Evolutionary conservation across 2,329 filamentous ascomycete species (phyloP), one percentile per base, ranked within the genome.

Genomic region (Lojkania enalia): DNA sequence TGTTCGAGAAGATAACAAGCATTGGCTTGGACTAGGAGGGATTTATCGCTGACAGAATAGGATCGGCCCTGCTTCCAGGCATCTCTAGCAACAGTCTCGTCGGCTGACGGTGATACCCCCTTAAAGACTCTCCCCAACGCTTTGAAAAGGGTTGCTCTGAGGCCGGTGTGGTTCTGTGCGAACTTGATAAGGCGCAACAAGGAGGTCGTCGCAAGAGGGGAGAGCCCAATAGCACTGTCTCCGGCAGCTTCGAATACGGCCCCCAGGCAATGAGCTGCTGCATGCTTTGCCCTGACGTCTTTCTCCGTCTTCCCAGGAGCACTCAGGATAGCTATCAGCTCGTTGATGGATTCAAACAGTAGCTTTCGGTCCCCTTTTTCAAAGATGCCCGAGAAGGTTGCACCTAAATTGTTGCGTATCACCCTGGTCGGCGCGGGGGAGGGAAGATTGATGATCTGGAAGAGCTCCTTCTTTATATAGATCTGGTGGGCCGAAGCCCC

Each of bases 271-370:
- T 86, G 83, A 29, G 88, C 86, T 16, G 92, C 92, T 4, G 90
- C 90, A 79, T 96, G 91, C 70, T 89, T 95, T 3, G 84, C 81
- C 61, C 85, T 84, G 39, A 87, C 69, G 59, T 96, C 90, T 55
- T 83, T 84, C 46, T 96, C 91, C 41, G 77, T 78, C 69, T 95
- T 96, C 21, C 66, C 64, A 15, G 86, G 83, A 36, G 80, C 80
- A 48, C 84, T 84, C 35, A 95, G 68, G 44, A 95, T 84, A 9
- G 74, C 77, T 7, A 91, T 77, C 9, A 97, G 77, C 55, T 97
- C 92, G 61, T 94, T 95, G 64, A 97, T 87, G 0, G 90, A 95
- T 70, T 99, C 94, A 64, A 95, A 96, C 2, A 99, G 80, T 39
- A 95, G 79, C 66, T 95, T 96, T 53, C 92, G 82, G 71, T 96